These are phyloP conservation scores for Posidonia australis DNA, from an alignment of 106 monocot genomes.

Conservation along the genomic window DNA sequence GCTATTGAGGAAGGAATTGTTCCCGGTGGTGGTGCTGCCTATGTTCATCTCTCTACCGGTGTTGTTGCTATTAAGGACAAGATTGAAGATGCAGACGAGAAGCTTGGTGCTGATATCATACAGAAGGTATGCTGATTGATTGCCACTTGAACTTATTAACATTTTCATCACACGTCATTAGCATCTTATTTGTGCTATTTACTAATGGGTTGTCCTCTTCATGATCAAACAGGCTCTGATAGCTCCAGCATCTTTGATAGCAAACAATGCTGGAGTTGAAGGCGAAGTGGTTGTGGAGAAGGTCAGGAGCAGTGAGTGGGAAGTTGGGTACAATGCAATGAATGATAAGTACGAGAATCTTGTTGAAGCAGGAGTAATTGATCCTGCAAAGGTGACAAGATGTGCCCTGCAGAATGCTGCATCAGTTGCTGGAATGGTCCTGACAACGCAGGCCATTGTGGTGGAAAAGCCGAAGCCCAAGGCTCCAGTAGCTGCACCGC, in stretches of 20 bases:
- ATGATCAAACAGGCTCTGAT: constrained; percentile 39
- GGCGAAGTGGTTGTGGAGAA: constrained; percentile 94
- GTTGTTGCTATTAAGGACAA: constrained; percentile 71
- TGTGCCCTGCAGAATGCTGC: constrained; percentile 79
- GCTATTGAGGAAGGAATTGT: constrained; percentile 94
- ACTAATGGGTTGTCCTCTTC: neutral
- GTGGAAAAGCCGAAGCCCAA: constrained; percentile 72
- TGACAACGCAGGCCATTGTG: constrained; percentile 79
- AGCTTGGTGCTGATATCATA: constrained; percentile 65
- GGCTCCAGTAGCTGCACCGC: constrained; percentile 24
- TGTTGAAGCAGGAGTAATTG: constrained; percentile 69
- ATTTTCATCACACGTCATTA: no score
- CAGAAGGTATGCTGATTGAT: constrained; percentile 37
- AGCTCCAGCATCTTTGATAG: constrained; percentile 69
- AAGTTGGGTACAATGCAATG: constrained; percentile 82
- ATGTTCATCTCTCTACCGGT: constrained; percentile 55
- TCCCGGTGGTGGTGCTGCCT: constrained; percentile 74
- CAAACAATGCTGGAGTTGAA: constrained; percentile 77
- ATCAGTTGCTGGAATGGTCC: constrained; percentile 73
- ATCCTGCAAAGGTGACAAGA: constrained; percentile 75
- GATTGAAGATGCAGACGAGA: constrained; percentile 60
- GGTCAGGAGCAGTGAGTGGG: constrained; percentile 53
- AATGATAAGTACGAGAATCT: constrained; percentile 68
- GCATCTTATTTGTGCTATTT: no score
- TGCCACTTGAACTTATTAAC: neutral